Evolutionary conservation across 768 basidiomycete genomes (phyloP).

Genomic region (Suillus subaureus): DNA sequence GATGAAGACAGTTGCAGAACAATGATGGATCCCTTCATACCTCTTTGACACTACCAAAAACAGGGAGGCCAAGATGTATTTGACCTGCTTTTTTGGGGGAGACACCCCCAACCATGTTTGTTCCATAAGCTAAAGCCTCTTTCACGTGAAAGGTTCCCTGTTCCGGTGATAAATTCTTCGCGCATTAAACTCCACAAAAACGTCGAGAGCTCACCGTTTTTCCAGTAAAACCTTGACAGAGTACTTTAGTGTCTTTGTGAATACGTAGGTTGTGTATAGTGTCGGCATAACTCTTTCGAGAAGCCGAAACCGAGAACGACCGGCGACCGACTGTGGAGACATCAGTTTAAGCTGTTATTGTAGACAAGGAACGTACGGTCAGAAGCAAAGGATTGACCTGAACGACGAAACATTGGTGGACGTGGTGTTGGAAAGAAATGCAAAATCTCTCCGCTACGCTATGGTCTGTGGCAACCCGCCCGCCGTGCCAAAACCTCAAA

Average conservation of each 20-base stretch:
- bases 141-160: constrained; percentile 96
- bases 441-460: constrained; percentile 11
- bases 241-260: constrained; percentile 92
- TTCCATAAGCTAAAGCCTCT: constrained; percentile 93
- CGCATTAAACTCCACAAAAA: background rate
- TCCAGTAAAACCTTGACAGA: constrained; percentile 92
- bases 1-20: constrained; percentile 1
- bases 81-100: constrained; percentile 96
- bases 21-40: constrained; percentile 41
- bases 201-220: constrained; percentile 71
- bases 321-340: constrained; percentile 60
- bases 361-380: constrained; percentile 43
- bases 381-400: constrained; percentile 56
- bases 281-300: constrained; percentile 80
- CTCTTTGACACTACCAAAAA: constrained; percentile 91
- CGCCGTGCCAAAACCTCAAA: constrained; percentile 25
- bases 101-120: constrained; percentile 97
- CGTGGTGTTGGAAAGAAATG: constrained; percentile 14
- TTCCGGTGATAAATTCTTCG: constrained; percentile 10
- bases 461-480: constrained; percentile 21
- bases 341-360: constrained; percentile 1
- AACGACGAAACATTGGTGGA: constrained; percentile 57
- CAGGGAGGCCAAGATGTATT: constrained; percentile 92
- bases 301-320: constrained; percentile 77
- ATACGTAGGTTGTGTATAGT: constrained; percentile 91